A percentile compares a stretch with the other conserved stretches of the same genome.
phyloP scores from a whole-genome alignment of 805 yeast genomes.

The Lipomyces yamadae region DNA sequence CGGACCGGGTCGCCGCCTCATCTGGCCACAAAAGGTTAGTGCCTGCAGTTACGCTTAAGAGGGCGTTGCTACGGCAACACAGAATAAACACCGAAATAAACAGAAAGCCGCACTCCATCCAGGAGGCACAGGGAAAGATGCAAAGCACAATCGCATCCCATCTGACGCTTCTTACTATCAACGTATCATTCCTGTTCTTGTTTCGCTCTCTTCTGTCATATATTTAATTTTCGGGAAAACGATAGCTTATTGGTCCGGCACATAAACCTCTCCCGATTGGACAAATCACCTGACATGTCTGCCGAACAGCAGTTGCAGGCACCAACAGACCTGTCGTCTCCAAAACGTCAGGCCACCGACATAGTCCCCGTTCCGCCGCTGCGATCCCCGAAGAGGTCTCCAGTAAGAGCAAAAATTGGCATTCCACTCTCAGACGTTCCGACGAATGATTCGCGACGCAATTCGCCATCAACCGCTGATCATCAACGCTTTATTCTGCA shows the following conservation, averaged over 20 bases:
- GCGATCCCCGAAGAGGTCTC: background rate
- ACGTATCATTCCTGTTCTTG: background rate
- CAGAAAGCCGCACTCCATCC: no score
- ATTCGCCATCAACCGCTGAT: slow-evolving; percentile 35
- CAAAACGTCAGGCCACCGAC: background rate
- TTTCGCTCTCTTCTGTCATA: background rate
- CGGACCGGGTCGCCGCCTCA: no score
- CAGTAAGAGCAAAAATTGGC: slow-evolving; percentile 4
- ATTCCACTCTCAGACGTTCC: slow-evolving; percentile 29
- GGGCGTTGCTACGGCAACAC: no score
- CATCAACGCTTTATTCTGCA: slow-evolving; percentile 19
- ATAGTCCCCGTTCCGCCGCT: background rate
- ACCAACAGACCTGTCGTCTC: background rate
- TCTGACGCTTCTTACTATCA: background rate
- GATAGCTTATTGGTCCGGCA: background rate
- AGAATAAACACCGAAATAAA: no score
- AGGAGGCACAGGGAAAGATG: background rate
- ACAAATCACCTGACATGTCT: background rate
- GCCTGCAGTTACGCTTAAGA: no score
- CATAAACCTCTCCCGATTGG: background rate
- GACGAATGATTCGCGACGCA: slow-evolving; percentile 26
- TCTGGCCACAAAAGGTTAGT: no score
- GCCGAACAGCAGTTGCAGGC: background rate
- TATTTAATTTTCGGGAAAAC: background rate
- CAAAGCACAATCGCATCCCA: background rate